phyloP scores from a whole-genome alignment of 2,329 filamentous ascomycete genomes.

The Aspergillus fischeri region DNA sequence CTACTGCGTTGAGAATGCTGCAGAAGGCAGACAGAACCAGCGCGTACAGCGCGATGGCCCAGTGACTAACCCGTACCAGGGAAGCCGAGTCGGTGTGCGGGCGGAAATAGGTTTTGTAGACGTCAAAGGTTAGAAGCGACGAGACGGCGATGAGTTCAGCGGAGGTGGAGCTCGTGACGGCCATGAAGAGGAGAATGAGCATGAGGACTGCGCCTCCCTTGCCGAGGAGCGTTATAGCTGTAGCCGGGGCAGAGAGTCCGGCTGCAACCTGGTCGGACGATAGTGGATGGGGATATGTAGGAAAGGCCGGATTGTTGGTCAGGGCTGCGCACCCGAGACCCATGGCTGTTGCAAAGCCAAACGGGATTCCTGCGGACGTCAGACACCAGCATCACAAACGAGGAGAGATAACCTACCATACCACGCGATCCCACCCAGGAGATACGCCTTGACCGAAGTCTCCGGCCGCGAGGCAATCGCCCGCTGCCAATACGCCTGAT shows the following conservation, averaged over 20 bases:
- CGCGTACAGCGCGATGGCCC: slow-evolving; percentile 47
- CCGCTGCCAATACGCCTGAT: slow-evolving; percentile 45
- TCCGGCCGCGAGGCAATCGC: slow-evolving; percentile 42
- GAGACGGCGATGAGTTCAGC: slow-evolving; percentile 51
- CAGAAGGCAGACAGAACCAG: slow-evolving; percentile 41
- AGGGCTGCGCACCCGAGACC: slow-evolving; percentile 44
- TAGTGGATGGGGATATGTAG: slow-evolving; percentile 45
- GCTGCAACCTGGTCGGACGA: slow-evolving; percentile 27
- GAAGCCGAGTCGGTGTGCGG: slow-evolving; percentile 41
- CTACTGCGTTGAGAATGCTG: slow-evolving; percentile 34
- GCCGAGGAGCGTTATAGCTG: slow-evolving; percentile 33
- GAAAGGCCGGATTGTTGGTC: slow-evolving; percentile 45
- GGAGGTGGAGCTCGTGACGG: slow-evolving; percentile 44
- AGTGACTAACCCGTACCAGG: slow-evolving; percentile 49
- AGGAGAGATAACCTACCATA: slow-evolving; percentile 12
- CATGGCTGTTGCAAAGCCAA: slow-evolving; percentile 48
- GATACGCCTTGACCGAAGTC: slow-evolving; percentile 40
- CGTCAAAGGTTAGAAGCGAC: slow-evolving; percentile 51
- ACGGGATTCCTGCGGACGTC: slow-evolving; percentile 36
- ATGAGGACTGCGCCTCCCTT: slow-evolving; percentile 33
- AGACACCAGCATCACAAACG: no score
- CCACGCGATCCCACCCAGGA: slow-evolving; percentile 39
- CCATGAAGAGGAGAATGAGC: slow-evolving; percentile 37
- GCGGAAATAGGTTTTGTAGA: slow-evolving; percentile 49
- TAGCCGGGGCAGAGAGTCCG: slow-evolving; percentile 33